Percentiles rank a stretch among this genome's conserved stretches.
These are phyloP conservation scores for Ilex aquifolium DNA, from an alignment of 257 asterid species.

Conservation along the genomic window DNA sequence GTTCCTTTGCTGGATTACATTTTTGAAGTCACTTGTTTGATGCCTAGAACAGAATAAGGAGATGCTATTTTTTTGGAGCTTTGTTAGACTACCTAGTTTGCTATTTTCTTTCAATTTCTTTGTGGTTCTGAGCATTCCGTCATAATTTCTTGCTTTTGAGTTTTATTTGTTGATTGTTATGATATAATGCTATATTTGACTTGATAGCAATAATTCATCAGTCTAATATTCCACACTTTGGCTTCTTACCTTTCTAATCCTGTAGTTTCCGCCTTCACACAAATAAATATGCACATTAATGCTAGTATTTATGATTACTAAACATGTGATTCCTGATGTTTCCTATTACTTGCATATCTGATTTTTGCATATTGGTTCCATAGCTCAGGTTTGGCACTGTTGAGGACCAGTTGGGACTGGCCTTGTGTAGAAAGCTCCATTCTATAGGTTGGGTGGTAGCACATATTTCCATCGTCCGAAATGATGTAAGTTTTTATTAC, in stretches of 20 bases:
- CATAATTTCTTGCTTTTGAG: conserved; percentile 1
- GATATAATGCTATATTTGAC: too few relatives aligned
- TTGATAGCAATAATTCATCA: too few relatives aligned
- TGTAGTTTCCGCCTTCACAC: too few relatives aligned
- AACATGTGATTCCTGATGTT: conserved; percentile 1
- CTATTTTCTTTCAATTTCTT: not conserved
- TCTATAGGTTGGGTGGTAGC: conserved; percentile 77
- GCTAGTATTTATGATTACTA: too few relatives aligned
- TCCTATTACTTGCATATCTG: conserved; percentile 29
- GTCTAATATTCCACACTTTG: too few relatives aligned
- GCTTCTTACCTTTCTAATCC: too few relatives aligned
- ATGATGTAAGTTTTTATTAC: conserved; percentile 47
- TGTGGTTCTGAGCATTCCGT: not conserved
- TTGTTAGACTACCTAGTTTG: too few relatives aligned
- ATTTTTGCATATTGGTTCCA: conserved; percentile 41
- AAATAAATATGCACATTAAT: too few relatives aligned
- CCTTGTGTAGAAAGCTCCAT: conserved; percentile 54
- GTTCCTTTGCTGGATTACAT: too few relatives aligned
- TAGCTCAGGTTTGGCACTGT: conserved; percentile 98
- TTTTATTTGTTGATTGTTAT: not conserved
- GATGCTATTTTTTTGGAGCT: too few relatives aligned
- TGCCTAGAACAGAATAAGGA: too few relatives aligned
- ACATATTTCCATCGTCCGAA: conserved; percentile 50
- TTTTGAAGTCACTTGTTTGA: too few relatives aligned
- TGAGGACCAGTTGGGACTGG: conserved; percentile 62